Evolutionary conservation across 2,329 filamentous ascomycete species (phyloP).

Genomic region (Diplodia intermedia): DNA sequence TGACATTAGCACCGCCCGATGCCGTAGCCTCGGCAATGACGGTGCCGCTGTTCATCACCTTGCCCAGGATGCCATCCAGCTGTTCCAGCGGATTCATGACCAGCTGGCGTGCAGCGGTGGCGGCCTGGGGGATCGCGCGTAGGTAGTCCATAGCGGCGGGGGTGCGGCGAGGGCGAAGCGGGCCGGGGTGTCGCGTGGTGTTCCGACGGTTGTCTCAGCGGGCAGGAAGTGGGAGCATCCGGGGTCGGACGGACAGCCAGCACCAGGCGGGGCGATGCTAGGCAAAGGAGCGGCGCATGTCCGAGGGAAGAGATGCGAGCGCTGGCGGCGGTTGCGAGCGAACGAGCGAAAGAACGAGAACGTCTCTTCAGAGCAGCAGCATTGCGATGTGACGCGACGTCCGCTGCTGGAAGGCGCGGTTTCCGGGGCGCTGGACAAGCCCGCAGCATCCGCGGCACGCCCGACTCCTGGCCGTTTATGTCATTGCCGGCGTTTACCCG

Average conservation of each 20-base stretch:
- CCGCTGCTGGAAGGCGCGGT: slow-evolving; percentile 19
- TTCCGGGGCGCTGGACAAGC: slow-evolving; percentile 13
- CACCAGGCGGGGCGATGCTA: slow-evolving; percentile 26
- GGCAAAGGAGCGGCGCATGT: slow-evolving; percentile 20
- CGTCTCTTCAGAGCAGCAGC: slow-evolving; percentile 10
- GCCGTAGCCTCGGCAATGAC: slow-evolving; percentile 65
- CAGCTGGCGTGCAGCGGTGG: slow-evolving; percentile 31
- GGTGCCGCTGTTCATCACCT: slow-evolving; percentile 55
- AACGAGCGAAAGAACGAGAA: slow-evolving; percentile 4
- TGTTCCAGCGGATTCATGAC: slow-evolving; percentile 31
- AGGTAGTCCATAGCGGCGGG: slow-evolving; percentile 19
- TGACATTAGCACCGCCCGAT: slow-evolving; percentile 33
- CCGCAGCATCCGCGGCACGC: slow-evolving; percentile 20
- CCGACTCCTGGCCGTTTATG: slow-evolving; percentile 26
- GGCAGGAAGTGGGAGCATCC: slow-evolving; percentile 23
- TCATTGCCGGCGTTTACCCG: slow-evolving; percentile 14
- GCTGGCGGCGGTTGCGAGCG: neutral
- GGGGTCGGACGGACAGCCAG: slow-evolving; percentile 25
- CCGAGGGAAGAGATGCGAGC: neutral
- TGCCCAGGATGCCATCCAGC: slow-evolving; percentile 30
- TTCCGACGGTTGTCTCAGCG: slow-evolving; percentile 17
- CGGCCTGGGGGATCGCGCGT: slow-evolving; percentile 24
- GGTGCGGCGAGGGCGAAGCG: neutral
- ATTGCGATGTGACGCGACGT: slow-evolving; percentile 15
- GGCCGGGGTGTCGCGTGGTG: slow-evolving; percentile 23